phyloP scores from a whole-genome alignment of 257 asterid genomes.

The Eustoma russellianum region DNA sequence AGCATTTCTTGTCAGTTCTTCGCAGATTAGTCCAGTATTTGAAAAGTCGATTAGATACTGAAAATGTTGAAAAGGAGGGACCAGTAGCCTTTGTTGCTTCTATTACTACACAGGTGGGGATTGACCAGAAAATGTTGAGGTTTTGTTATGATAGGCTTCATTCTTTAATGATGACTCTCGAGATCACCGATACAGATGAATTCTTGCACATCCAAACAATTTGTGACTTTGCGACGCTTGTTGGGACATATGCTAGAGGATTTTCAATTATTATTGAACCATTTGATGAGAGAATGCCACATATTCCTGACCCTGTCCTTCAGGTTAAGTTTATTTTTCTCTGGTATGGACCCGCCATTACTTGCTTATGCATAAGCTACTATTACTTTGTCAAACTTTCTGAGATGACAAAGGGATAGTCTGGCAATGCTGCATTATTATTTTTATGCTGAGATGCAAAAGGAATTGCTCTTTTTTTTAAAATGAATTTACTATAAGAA shows the following conservation, averaged over 20 bases:
- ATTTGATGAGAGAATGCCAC: slow-evolving; percentile 95
- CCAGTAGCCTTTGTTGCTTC: slow-evolving; percentile 93
- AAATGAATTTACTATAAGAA: too few species aligned
- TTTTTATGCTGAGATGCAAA: too few species aligned
- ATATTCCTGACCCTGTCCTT: slow-evolving; percentile 93
- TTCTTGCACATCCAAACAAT: slow-evolving; percentile 84
- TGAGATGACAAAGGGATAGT: too few species aligned
- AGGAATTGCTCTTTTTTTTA: too few species aligned
- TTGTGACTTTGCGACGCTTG: slow-evolving; percentile 93
- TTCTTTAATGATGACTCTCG: slow-evolving; percentile 87
- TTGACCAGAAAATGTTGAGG: slow-evolving; percentile 83
- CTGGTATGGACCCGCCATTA: too few species aligned
- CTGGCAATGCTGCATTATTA: too few species aligned
- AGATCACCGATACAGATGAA: slow-evolving; percentile 92
- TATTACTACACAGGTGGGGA: slow-evolving; percentile 77
- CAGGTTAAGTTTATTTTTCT: slow-evolving; percentile 41
- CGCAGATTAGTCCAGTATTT: slow-evolving; percentile 85
- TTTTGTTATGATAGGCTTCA: slow-evolving; percentile 95
- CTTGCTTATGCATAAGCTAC: too few species aligned
- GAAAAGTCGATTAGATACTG: slow-evolving; percentile 65
- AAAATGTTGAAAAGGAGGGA: slow-evolving; percentile 93
- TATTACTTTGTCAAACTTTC: too few species aligned
- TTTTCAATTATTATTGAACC: slow-evolving; percentile 95
- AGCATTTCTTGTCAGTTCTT: slow-evolving; percentile 85
- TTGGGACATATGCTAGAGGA: slow-evolving; percentile 88